Evolutionary conservation across 768 basidiomycete genomes (phyloP).

Genomic region (Lactarius hengduanensis): DNA sequence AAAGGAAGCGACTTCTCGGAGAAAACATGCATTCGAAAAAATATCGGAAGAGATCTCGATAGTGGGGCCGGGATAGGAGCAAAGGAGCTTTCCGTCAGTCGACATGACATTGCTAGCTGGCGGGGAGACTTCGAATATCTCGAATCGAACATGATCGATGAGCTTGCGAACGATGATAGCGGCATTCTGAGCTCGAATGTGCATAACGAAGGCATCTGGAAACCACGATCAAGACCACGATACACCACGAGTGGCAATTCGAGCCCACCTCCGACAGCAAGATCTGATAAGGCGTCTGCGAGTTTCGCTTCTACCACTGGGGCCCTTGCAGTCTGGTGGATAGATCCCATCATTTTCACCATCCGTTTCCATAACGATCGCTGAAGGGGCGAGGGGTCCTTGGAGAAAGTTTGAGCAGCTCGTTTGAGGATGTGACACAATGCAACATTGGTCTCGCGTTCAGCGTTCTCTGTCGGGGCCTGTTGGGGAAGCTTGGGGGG

Average conservation of each 20-base stretch:
- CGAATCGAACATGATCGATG: slow-evolving; percentile 9
- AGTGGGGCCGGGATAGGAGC: slow-evolving; percentile 40
- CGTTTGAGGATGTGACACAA: slow-evolving; percentile 6
- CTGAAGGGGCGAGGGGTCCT: neutral
- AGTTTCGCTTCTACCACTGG: neutral
- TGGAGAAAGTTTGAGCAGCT: neutral
- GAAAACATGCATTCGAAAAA: neutral
- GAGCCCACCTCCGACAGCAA: slow-evolving; percentile 3
- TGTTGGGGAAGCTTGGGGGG: no score
- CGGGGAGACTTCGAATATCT: slow-evolving; percentile 44
- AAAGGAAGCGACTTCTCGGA: neutral
- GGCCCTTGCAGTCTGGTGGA: neutral
- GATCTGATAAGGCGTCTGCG: neutral
- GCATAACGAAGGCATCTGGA: slow-evolving; percentile 13
- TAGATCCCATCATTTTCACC: slow-evolving; percentile 9
- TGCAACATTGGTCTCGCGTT: no score
- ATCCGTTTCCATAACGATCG: neutral
- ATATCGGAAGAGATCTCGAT: slow-evolving; percentile 35
- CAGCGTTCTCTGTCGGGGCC: no score
- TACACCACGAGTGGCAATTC: neutral
- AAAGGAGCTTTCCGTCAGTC: slow-evolving; percentile 37
- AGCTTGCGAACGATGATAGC: slow-evolving; percentile 9
- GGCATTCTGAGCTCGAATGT: slow-evolving; percentile 20
- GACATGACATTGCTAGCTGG: slow-evolving; percentile 38
- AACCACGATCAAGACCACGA: no score